Evolutionary conservation across 768 basidiomycete genomes (phyloP), one percentile per base, ranked within the genome.

Genomic region (Termitomyces sp.): DNA sequence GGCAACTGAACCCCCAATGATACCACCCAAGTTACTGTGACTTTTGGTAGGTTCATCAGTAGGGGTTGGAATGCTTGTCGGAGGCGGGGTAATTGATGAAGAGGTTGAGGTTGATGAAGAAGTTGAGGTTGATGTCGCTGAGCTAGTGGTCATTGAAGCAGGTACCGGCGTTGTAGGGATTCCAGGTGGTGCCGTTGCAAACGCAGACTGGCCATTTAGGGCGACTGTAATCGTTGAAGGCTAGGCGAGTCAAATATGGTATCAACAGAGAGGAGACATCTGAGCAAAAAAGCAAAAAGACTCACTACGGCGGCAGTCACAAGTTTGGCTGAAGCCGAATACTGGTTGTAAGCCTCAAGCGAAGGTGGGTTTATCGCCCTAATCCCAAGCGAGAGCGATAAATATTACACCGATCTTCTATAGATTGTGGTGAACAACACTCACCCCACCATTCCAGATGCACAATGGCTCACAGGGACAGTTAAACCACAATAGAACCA

Each of bases 371-470:
- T 76, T 50, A 76, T 76, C 10, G 58, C 72, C 5, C 75, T 75
- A 48, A 11, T 21, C 38, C 7, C 12, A 42, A 50, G 38, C 56
- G 28, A 30, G 17, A 50, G 46, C 31, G 45, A 30, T 51, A 14
- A 51, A 26, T 30, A 40, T 38, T 28, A 5, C 47, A 33, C 28
- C 38, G 26, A 23, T 9, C 33, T 26, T 12, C 30, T 8, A 37
- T 12, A 17, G 21, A 7, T 9, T 9, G 45, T 17, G 4, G 31
- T 12, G 12, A 43, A 41, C 23, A 37, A 11, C 8, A 65, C 71
- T 59, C 56, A 74, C 74, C 73, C 75, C 37, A 75, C 75, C 73
- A 73, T 76, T 26, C 73, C 73, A 5, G 70, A 60, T 19, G 61
- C 60, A 63, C 75, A 78, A 52, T 75, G 76, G 17, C 68, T 68